Evolutionary conservation across 2,329 filamentous ascomycete genomes (phyloP).

Genomic region (Bipolaris sorokiniana): DNA sequence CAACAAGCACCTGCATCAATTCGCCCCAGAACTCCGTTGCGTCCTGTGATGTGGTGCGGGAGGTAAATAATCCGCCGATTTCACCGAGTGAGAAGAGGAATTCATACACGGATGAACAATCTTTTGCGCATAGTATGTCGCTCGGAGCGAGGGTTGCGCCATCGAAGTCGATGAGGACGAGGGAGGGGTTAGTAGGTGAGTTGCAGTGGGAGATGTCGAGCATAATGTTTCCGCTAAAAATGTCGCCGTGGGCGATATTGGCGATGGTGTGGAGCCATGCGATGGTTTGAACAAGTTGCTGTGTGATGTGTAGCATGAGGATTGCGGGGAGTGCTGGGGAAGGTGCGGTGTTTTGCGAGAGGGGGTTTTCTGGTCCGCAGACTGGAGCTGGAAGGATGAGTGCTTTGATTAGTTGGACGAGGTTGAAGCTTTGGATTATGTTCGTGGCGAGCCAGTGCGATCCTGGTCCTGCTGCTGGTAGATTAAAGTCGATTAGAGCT

Average conservation of each 20-base stretch:
- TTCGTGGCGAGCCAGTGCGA: not conserved
- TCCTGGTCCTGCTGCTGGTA: too few relatives aligned
- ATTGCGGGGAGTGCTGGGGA: not conserved
- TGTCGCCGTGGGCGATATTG: not conserved
- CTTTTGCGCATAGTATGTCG: not conserved
- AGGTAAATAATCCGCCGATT: too few relatives aligned
- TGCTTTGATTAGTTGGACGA: not conserved
- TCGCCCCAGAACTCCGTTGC: not conserved
- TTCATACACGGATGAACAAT: not conserved
- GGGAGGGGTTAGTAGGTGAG: not conserved
- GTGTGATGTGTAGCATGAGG: not conserved
- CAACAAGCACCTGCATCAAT: not conserved
- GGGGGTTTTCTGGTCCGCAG: not conserved
- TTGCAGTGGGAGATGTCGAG: not conserved
- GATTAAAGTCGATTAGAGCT: not conserved
- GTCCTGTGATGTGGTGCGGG: not conserved
- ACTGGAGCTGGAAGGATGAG: not conserved
- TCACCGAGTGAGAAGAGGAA: not conserved
- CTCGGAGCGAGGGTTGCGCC: not conserved
- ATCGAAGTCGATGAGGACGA: slow-evolving; percentile 5
- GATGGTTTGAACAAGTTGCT: not conserved
- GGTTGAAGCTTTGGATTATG: not conserved
- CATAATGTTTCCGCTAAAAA: slow-evolving; percentile 4
- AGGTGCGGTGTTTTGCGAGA: not conserved
- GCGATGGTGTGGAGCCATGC: not conserved